phyloP scores from a whole-genome alignment of 495 filamentous ascomycete species.

The Penicillium turbatum region DNA sequence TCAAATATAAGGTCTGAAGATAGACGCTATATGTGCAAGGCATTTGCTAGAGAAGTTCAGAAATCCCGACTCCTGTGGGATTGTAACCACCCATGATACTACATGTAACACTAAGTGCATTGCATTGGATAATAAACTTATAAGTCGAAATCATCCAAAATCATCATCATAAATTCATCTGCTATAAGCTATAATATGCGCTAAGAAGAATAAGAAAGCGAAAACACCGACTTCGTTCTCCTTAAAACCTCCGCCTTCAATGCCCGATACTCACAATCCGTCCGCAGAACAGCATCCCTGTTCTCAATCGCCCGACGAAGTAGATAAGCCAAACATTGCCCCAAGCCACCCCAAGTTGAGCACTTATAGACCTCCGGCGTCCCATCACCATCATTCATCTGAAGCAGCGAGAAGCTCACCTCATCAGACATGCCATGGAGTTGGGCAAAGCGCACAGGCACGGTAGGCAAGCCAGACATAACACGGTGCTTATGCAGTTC shows the following conservation, averaged over 20 bases:
- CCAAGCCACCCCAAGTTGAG: slow-evolving; percentile 77
- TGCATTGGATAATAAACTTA: no score
- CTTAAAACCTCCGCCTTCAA: slow-evolving; percentile 63
- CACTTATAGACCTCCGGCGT: slow-evolving; percentile 72
- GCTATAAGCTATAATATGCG: no score
- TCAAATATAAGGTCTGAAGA: neutral
- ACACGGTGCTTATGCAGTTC: slow-evolving; percentile 31
- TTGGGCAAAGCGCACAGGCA: slow-evolving; percentile 51
- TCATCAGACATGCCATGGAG: slow-evolving; percentile 93
- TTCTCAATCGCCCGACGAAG: slow-evolving; percentile 86
- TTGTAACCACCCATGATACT: no score
- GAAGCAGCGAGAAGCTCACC: slow-evolving; percentile 70
- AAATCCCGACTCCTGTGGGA: no score
- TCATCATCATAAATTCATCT: no score
- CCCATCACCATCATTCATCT: slow-evolving; percentile 37
- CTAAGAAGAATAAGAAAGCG: neutral
- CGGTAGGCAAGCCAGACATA: slow-evolving; percentile 27
- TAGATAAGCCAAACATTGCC: slow-evolving; percentile 85
- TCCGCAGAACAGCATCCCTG: slow-evolving; percentile 74
- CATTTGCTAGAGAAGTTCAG: no score
- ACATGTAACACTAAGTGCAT: no score
- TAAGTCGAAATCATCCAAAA: no score
- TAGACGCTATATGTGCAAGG: no score
- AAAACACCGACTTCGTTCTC: slow-evolving; percentile 36
- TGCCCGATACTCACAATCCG: slow-evolving; percentile 61